A percentile compares a stretch with the other conserved stretches of the same genome.
Evolutionary conservation across 179 eudicot genomes (phyloP).

Genomic region (Heliamphora pulchella): DNA sequence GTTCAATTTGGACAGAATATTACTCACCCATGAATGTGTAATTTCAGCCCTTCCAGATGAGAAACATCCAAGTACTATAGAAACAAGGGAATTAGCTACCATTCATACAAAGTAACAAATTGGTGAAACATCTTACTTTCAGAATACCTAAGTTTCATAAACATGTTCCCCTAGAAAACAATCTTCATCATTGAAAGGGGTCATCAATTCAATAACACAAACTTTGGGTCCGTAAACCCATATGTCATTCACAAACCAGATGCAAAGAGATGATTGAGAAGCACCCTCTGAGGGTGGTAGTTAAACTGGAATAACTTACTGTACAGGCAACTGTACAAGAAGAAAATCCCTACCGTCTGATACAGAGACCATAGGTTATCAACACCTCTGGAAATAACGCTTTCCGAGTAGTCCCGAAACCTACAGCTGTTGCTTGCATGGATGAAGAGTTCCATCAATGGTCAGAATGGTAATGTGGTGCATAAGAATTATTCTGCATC

Average conservation of each 20-base stretch:
- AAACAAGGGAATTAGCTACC: too few relatives aligned
- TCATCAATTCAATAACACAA: conserved; percentile 13
- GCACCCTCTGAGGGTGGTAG: neutral
- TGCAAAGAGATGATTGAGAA: neutral
- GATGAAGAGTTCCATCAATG: too few relatives aligned
- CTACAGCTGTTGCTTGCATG: too few relatives aligned
- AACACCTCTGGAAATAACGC: neutral
- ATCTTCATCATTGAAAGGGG: neutral
- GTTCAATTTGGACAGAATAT: too few relatives aligned
- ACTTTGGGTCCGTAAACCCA: conserved; percentile 6
- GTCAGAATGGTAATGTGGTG: too few relatives aligned
- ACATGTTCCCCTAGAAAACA: neutral
- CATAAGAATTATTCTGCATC: too few relatives aligned
- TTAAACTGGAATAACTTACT: conserved; percentile 14
- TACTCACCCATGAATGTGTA: too few relatives aligned
- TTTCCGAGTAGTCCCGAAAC: neutral
- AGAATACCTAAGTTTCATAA: neutral
- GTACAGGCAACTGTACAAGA: conserved; percentile 19
- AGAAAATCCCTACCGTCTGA: neutral
- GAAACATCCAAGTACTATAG: too few relatives aligned
- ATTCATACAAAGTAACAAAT: too few relatives aligned
- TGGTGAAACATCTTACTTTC: too few relatives aligned
- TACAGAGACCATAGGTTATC: neutral
- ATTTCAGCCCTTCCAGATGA: too few relatives aligned
- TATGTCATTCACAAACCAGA: conserved; percentile 16